Conservation (phyloP, 2,329 filamentous ascomycete species). For the Didymella pomorum region DNA sequence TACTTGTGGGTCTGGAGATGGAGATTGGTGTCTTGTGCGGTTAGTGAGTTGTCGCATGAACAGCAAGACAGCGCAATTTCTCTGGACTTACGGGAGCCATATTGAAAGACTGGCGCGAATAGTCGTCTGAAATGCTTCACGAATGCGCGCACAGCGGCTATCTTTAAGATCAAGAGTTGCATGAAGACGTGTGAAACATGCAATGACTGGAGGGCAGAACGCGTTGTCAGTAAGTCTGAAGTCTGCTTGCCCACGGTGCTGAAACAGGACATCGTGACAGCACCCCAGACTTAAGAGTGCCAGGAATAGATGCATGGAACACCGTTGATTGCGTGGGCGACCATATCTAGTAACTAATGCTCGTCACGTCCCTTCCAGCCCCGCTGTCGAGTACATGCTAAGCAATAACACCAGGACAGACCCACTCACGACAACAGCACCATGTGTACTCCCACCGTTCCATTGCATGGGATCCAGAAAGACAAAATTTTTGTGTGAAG, state of each 20-base stretch:
- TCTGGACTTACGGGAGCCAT: conserved; percentile 40
- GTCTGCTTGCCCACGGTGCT: conserved; percentile 27
- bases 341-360: conserved; percentile 46
- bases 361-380: conserved; percentile 43
- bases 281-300: conserved; percentile 11
- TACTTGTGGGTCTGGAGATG: conserved; percentile 25
- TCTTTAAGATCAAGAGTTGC: conserved; percentile 16
- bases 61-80: conserved; percentile 29
- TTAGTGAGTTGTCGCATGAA: conserved; percentile 25
- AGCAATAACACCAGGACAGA: conserved; percentile 32
- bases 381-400: conserved; percentile 46
- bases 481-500: conserved; percentile 15
- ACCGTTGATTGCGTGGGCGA: conserved; percentile 38
- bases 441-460: conserved; percentile 27
- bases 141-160: conserved; percentile 6
- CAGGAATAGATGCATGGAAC: conserved; percentile 27
- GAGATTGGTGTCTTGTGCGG: conserved; percentile 31
- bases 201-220: conserved; percentile 24
- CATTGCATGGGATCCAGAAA: conserved; percentile 16
- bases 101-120: conserved; percentile 14
- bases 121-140: conserved; percentile 8
- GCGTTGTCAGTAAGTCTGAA: conserved; percentile 3
- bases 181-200: conserved; percentile 38
- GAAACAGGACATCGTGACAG: conserved; percentile 36
- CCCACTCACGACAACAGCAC: conserved; percentile 27